Evolutionary conservation across 805 yeast species (phyloP), one percentile per base, ranked within the genome.

Genomic region (Suhomyces faveliae): DNA sequence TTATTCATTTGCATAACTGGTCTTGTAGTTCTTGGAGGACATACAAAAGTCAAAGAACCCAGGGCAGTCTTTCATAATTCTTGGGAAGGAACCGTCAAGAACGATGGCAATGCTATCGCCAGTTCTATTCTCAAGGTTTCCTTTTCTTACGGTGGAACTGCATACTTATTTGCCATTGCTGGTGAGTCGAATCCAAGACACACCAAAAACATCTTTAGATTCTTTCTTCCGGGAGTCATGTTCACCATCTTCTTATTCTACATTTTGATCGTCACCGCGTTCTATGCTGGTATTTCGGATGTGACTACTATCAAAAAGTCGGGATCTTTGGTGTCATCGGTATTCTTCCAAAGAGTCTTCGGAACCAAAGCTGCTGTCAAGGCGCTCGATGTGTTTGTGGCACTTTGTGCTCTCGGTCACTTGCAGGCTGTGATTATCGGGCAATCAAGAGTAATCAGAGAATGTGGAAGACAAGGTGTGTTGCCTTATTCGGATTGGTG

Each of bases 81-180:
- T 0, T 69, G 73, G 66, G 55, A 56, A 24, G 73, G 77, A 1
- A 65, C 79, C 2, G 37, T 29, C 11, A 74, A 77, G 0, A 60
- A 61, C 0, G 67, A 67, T 49, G 76, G 77, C 10, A 71, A 74
- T 55, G 60, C 68, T 10, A 74, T 75, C 50, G 67, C 75, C 8
- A 69, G 56, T 49, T 73, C 78, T 1, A 73, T 75, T 58, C 69
- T 76, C 51, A 70, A 56, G 64, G 76, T 71, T 37, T 62, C 74
- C 3, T 75, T 74, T 43, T 63, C 78, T 1, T 75, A 69, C 48
- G 67, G 74, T 45, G 79, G 79, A 33, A 55, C 68, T 15, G 54
- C 55, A 8, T 74, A 74, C 55, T 71, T 72, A 0, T 67, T 74
- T 53, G 66, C 63, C 10, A 66, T 73, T 25, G 67, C 58, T 6